These are phyloP conservation scores for Stephania yunnanensis DNA, from an alignment of 164 flowering plant species.

Conservation along the genomic window DNA sequence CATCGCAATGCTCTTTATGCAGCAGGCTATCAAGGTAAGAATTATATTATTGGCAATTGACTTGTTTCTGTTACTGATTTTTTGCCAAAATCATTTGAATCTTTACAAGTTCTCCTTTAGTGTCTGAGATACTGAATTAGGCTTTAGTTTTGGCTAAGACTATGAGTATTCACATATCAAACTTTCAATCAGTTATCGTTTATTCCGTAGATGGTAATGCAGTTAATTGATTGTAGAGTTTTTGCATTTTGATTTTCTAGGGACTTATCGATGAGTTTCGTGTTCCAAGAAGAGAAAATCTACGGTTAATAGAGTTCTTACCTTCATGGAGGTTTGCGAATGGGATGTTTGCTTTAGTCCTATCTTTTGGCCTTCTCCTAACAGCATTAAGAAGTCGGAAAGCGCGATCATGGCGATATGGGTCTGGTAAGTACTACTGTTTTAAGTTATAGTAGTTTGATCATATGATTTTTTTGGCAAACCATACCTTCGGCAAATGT, in stretches of 20 bases:
- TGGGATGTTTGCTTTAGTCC: constrained; percentile 96
- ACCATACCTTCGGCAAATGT: not conserved
- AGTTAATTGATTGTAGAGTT: not conserved
- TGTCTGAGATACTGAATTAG: not conserved
- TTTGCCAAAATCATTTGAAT: not conserved
- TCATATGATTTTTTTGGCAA: not conserved
- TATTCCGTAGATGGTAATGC: no score
- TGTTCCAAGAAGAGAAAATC: constrained; percentile 57
- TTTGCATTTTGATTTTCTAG: constrained; percentile 24
- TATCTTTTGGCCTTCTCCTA: constrained; percentile 85
- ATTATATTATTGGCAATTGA: not conserved
- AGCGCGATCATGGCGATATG: constrained; percentile 98
- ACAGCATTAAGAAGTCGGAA: constrained; percentile 83
- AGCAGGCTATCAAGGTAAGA: constrained; percentile 54
- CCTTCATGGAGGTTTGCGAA: constrained; percentile 97
- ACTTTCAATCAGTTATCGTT: no score
- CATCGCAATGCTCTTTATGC: constrained; percentile 92
- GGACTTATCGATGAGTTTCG: constrained; percentile 89
- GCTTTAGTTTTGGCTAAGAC: not conserved
- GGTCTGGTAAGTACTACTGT: constrained; percentile 49
- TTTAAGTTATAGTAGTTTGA: not conserved
- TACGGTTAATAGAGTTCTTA: constrained; percentile 34
- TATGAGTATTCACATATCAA: no score
- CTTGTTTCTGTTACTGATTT: not conserved
- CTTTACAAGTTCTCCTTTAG: not conserved